phyloP scores from a whole-genome alignment of 306 rosid genomes.

The Spatholobus suberectus region DNA sequence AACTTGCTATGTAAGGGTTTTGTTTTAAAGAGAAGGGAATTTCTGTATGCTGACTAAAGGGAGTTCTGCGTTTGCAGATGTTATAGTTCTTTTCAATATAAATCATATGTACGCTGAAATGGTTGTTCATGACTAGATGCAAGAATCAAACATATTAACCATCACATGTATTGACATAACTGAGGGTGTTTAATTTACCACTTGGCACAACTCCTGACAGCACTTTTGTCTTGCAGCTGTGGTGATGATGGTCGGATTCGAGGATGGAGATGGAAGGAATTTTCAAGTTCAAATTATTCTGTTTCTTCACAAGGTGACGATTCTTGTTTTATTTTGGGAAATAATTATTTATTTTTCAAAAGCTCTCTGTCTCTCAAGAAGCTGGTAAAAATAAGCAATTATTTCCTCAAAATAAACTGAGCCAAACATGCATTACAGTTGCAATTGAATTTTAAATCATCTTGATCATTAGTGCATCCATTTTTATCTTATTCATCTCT shows the following conservation, averaged over 20 bases:
- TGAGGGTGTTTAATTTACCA: constrained; percentile 30
- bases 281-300: constrained; percentile 51
- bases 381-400: not conserved
- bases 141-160: not conserved
- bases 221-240: constrained; percentile 58
- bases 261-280: constrained; percentile 92
- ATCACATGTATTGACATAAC: not conserved
- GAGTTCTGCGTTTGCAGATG: not conserved
- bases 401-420: not conserved
- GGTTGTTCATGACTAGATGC: not conserved
- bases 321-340: not conserved
- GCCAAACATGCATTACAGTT: constrained; percentile 11
- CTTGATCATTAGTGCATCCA: not conserved
- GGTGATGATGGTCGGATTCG: constrained; percentile 93
- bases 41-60: not conserved
- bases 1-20: not conserved
- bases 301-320: constrained; percentile 60
- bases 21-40: not conserved
- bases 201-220: constrained; percentile 24
- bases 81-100: not conserved
- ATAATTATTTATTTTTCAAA: not conserved
- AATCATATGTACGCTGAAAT: not conserved
- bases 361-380: not conserved
- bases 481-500: not conserved
- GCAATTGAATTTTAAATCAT: constrained; percentile 20